A percentile compares a stretch with the other conserved stretches of the same genome.
These are phyloP conservation scores for Periconia sp. DNA, from an alignment of 2,329 filamentous ascomycete genomes.

Conservation along the genomic window DNA sequence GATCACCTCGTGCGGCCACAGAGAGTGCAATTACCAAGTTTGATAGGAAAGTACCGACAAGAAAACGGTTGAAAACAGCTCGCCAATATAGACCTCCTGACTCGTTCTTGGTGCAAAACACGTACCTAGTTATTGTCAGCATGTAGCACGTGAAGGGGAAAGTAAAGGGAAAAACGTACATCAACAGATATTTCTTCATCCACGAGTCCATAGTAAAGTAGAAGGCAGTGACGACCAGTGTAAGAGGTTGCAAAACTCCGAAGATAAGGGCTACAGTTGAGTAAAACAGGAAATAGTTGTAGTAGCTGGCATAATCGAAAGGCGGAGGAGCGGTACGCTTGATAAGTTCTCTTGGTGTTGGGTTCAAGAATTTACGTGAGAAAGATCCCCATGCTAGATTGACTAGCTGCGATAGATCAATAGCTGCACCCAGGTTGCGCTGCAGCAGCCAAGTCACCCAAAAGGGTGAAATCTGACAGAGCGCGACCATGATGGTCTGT, in stretches of 20 bases:
- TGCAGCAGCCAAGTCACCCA: slow-evolving; percentile 81
- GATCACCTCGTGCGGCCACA: slow-evolving; percentile 65
- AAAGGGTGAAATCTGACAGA: slow-evolving; percentile 83
- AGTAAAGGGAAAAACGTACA: slow-evolving; percentile 53
- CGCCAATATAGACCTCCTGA: slow-evolving; percentile 94
- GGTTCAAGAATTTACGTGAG: slow-evolving; percentile 78
- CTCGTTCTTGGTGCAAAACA: slow-evolving; percentile 95
- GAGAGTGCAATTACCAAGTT: slow-evolving; percentile 78
- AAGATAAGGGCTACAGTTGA: slow-evolving; percentile 86
- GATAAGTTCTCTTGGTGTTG: slow-evolving; percentile 88
- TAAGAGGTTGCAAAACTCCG: slow-evolving; percentile 80
- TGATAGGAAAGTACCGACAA: slow-evolving; percentile 78
- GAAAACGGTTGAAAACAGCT: slow-evolving; percentile 85
- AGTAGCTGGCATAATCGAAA: slow-evolving; percentile 95
- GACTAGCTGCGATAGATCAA: slow-evolving; percentile 88
- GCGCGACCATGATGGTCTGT: slow-evolving; percentile 65
- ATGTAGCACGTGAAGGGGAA: background rate
- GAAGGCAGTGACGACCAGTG: slow-evolving; percentile 80
- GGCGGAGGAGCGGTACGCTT: slow-evolving; percentile 88
- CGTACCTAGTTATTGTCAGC: slow-evolving; percentile 53
- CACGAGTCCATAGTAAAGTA: slow-evolving; percentile 88
- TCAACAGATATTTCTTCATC: slow-evolving; percentile 90
- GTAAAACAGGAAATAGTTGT: slow-evolving; percentile 98
- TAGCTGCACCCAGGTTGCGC: slow-evolving; percentile 88
- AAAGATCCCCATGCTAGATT: slow-evolving; percentile 83